Base-by-base conservation (phyloP, 2,329 filamentous ascomycete genomes). In the Colletotrichum sp. region DNA sequence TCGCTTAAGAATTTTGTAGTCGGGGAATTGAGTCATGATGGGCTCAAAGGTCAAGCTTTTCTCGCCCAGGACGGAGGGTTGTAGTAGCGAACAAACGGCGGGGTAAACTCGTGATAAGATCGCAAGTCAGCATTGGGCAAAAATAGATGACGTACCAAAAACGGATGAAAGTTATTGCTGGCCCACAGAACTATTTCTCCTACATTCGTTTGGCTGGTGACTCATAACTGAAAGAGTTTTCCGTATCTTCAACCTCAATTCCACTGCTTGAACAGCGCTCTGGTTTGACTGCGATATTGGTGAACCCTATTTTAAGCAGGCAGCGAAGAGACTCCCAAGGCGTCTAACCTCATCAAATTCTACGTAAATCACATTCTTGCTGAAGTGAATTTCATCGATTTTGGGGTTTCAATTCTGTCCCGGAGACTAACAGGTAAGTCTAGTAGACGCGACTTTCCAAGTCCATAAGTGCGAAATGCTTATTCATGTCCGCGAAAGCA, bases 1-100 rank as follows among this genome's bases (percentile, higher is more conserved):
- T 30, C 75, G 79, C 36, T 75, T 78, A 12, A 79, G 76, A 36
- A 74, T 71, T 21, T 76, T 71, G 32, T 63, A 32, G 26, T 78
- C 76, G 7, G 75, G 75, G 2, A 21, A 26, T 13, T 62, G 57
- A 16, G 75, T 26, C 79, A 80, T 80, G n/a, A 9, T 36, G 9
- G 12, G 24, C 15, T 24, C 4, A 3, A n/a, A 12, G 28, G 18
- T 2, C 0, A 3, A 10, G n/a, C 1, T 63, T 1, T 4, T 6
- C 5, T 13, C 1, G 6, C 0, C 2, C 1, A 15, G 16, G 18
- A 34, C 2, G 0, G 3, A 21, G 44, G 0, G n/a, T 52, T 52
- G 44, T 49, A 21, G 10, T 13, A 52, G 10, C 18, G 44, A 21
- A 8, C 0, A 2, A 52, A 13, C 0, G n/a, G 44, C 0, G 44